A percentile compares a stretch with the other conserved stretches of the same genome.
Evolutionary conservation across 192 early-diverging fungal genomes (phyloP).

Genomic region (Coemansia sp.): DNA sequence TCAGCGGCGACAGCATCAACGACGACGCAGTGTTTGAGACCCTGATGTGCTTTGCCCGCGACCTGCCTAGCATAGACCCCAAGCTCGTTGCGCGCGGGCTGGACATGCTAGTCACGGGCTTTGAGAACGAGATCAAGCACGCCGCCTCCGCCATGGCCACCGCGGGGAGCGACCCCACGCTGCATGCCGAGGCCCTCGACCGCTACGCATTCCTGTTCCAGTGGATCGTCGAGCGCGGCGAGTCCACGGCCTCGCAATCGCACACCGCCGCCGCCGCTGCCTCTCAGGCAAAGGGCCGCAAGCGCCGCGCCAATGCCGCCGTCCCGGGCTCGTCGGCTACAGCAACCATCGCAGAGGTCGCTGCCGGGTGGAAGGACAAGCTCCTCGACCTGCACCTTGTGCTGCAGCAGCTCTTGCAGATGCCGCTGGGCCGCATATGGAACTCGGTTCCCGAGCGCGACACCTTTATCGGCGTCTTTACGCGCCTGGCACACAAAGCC

Average conservation of each 20-base stretch:
- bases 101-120: constrained; percentile 74
- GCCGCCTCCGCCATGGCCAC: constrained; percentile 64
- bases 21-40: constrained; percentile 25
- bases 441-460: constrained; percentile 59
- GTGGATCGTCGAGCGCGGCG: constrained; percentile 76
- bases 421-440: constrained; percentile 65
- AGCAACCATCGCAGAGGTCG: constrained; percentile 37
- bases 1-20: constrained; percentile 41
- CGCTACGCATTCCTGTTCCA: constrained; percentile 83
- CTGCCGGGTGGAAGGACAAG: constrained; percentile 48
- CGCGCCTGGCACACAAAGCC: constrained; percentile 74
- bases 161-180: constrained; percentile 69
- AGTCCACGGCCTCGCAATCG: constrained; percentile 58
- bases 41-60: constrained; percentile 51
- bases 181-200: constrained; percentile 70
- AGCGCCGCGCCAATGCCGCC: constrained; percentile 30
- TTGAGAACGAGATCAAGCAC: constrained; percentile 65
- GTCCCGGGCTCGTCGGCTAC: constrained; percentile 19
- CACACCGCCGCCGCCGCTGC: not conserved
- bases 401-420: constrained; percentile 41
- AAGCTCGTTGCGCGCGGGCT: constrained; percentile 62
- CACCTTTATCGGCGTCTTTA: constrained; percentile 64
- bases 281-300: constrained; percentile 25
- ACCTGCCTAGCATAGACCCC: constrained; percentile 49
- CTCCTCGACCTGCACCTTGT: constrained; percentile 38